A percentile compares a stretch with the other conserved stretches of the same genome.
Conservation (phyloP, 2,329 filamentous ascomycete genomes). For the Grosmannia clavigera region DNA sequence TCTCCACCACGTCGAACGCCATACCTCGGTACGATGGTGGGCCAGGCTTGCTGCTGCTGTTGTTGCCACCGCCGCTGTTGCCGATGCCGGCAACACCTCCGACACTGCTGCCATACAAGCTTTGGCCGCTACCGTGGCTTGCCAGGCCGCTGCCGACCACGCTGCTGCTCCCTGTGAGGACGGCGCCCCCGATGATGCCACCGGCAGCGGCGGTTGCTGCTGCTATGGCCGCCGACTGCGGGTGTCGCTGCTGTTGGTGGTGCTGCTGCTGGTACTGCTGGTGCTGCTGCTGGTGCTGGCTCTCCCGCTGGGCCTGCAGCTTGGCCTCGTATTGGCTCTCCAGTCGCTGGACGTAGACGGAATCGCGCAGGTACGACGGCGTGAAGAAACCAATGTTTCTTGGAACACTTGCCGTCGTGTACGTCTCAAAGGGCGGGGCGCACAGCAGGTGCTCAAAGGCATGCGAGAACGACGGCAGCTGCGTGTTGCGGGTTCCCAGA, state of each 20-base stretch:
- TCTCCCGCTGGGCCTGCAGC: conserved; percentile 35
- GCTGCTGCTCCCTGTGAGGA: background rate
- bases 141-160: background rate
- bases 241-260: conserved; percentile 12
- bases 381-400: conserved; percentile 51
- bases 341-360: conserved; percentile 65
- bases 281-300: conserved; percentile 21
- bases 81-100: background rate
- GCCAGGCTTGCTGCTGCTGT: conserved; percentile 32
- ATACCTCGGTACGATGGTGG: conserved; percentile 59
- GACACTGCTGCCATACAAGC: conserved; percentile 17
- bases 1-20: conserved; percentile 75
- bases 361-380: conserved; percentile 71
- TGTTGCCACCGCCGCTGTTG: background rate
- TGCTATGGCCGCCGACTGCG: conserved; percentile 19
- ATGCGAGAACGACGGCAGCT: conserved; percentile 36
- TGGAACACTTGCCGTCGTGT: conserved; percentile 2
- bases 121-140: conserved; percentile 36
- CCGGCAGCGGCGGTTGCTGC: conserved; percentile 13
- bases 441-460: conserved; percentile 38
- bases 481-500: conserved; percentile 15
- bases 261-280: conserved; percentile 8
- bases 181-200: background rate
- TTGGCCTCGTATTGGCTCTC: conserved; percentile 57
- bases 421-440: conserved; percentile 13